These are phyloP conservation scores for Lachancea meyersii DNA, from an alignment of 805 yeast genomes.

Conservation along the genomic window DNA sequence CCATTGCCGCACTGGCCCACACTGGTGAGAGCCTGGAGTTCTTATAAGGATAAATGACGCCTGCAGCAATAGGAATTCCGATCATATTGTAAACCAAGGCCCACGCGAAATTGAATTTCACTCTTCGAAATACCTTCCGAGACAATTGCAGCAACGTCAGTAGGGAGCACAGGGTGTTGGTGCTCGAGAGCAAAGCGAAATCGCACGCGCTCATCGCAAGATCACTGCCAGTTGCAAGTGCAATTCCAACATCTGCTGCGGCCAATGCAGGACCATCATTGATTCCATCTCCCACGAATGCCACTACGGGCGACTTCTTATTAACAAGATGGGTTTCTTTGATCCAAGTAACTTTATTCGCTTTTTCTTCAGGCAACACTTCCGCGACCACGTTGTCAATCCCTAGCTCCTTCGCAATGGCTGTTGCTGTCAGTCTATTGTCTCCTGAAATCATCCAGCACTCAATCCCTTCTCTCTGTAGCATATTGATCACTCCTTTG, in stretches of 20 bases:
- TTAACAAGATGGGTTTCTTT: constrained; percentile 36
- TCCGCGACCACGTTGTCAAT: constrained; percentile 59
- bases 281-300: constrained; percentile 81
- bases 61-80: constrained; percentile 63
- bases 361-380: constrained; percentile 70
- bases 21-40: constrained; percentile 53
- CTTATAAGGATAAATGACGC: constrained; percentile 51
- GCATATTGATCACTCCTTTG: constrained; percentile 40
- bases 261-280: constrained; percentile 80
- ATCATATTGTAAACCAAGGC: constrained; percentile 50
- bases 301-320: constrained; percentile 36
- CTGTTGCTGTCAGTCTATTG: constrained; percentile 56
- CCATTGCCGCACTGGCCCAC: constrained; percentile 67
- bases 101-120: constrained; percentile 54
- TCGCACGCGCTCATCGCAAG: constrained; percentile 70
- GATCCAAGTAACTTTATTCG: constrained; percentile 50
- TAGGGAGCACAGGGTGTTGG: constrained; percentile 45
- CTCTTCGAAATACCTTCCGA: constrained; percentile 44
- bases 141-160: constrained; percentile 50
- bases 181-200: constrained; percentile 56
- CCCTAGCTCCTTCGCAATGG: constrained; percentile 59
- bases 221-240: constrained; percentile 71
- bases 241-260: constrained; percentile 70
- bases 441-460: constrained; percentile 80
- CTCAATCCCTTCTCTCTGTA: constrained; percentile 40